These are phyloP conservation scores for Phlebiopsis flavidoalba DNA, from an alignment of 768 basidiomycete species.

Conservation along the genomic window DNA sequence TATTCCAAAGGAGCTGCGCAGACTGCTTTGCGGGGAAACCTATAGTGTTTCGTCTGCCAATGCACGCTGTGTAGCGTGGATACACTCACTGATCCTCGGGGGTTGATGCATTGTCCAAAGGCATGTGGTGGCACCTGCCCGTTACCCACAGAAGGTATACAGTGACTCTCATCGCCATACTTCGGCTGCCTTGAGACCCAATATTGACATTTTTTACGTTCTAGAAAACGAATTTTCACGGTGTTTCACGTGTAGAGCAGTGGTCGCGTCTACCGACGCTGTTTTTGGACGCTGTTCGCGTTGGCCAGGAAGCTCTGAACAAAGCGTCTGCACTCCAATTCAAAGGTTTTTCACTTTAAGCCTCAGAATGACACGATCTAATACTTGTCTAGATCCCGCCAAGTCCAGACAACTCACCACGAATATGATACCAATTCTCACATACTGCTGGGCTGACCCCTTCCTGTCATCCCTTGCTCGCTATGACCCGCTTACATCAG, in stretches of 20 bases:
- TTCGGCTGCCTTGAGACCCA: background rate
- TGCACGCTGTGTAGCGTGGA: constrained; percentile 52
- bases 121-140: constrained; percentile 61
- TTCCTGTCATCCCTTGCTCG: constrained; percentile 73
- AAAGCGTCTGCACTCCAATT: constrained; percentile 64
- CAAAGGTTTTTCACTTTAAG: constrained; percentile 33
- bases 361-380: background rate
- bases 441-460: constrained; percentile 54
- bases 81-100: constrained; percentile 52
- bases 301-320: constrained; percentile 71
- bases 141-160: constrained; percentile 54
- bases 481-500: constrained; percentile 65
- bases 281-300: constrained; percentile 57
- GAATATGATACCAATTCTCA: constrained; percentile 61
- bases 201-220: background rate
- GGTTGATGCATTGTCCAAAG: constrained; percentile 64
- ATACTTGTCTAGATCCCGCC: constrained; percentile 40
- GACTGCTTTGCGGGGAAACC: constrained; percentile 53
- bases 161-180: background rate
- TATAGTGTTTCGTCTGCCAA: constrained; percentile 75
- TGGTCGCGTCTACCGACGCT: constrained; percentile 43
- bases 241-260: constrained; percentile 52
- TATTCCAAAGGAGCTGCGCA: constrained; percentile 54
- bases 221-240: constrained; percentile 43
- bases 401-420: constrained; percentile 57